Evolutionary conservation across 768 basidiomycete species (phyloP).

Genomic region (Cystobasidium ongulense): DNA sequence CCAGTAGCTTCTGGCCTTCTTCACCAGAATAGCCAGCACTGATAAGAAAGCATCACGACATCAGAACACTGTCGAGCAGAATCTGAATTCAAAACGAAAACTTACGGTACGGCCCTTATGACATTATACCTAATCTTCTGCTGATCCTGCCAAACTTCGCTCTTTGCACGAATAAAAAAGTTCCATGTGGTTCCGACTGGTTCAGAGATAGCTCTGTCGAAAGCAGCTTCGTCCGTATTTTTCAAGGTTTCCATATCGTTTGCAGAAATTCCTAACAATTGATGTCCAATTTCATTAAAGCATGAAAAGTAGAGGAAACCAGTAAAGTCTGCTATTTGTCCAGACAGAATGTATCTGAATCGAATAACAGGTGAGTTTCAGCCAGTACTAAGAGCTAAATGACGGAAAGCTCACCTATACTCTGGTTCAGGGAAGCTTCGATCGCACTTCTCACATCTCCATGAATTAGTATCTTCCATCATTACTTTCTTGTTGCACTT

Average conservation of each 20-base stretch:
- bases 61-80: neutral
- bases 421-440: constrained; percentile 62
- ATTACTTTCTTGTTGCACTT: constrained; percentile 85
- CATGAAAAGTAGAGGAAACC: constrained; percentile 86
- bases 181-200: constrained; percentile 66
- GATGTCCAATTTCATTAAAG: constrained; percentile 82
- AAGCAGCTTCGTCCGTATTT: constrained; percentile 58
- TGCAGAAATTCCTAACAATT: constrained; percentile 67
- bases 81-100: neutral
- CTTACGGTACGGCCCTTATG: constrained; percentile 19
- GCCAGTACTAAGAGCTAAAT: neutral
- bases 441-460: constrained; percentile 91
- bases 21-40: constrained; percentile 10
- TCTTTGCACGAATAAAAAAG: constrained; percentile 76
- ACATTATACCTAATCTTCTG: constrained; percentile 37
- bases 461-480: constrained; percentile 55
- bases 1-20: neutral
- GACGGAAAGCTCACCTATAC: constrained; percentile 55
- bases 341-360: constrained; percentile 57
- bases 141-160: constrained; percentile 66
- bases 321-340: constrained; percentile 83
- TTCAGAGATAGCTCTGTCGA: constrained; percentile 55
- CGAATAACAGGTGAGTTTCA: neutral
- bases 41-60: neutral
- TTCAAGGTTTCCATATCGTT: constrained; percentile 68